Conservation (phyloP, 257 asterid species). For the Lavandula angustifolia region DNA sequence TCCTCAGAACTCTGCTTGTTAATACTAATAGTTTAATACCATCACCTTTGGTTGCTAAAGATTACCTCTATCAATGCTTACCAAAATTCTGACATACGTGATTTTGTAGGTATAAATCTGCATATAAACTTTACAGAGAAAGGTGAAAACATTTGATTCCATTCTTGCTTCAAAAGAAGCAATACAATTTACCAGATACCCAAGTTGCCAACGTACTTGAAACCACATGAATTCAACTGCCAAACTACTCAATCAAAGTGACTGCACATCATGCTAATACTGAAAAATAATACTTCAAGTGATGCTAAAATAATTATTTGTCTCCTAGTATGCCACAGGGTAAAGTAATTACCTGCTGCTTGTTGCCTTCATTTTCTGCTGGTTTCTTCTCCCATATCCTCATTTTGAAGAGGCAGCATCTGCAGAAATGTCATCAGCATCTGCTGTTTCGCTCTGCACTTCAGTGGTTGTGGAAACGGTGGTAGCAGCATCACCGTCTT, state of each 20-base stretch:
- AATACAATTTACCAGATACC: no score
- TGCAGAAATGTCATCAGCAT: constrained; percentile 30
- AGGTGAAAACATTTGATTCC: neutral
- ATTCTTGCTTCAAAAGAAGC: no score
- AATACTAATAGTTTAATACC: no score
- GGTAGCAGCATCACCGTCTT: constrained; percentile 32
- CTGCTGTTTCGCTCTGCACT: constrained; percentile 29
- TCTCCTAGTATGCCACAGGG: constrained; percentile 15
- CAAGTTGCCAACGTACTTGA: no score
- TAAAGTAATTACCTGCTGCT: constrained; percentile 45
- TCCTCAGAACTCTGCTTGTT: no score
- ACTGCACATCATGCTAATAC: constrained; percentile 21
- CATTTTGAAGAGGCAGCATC: constrained; percentile 26
- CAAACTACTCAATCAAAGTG: constrained; percentile 16
- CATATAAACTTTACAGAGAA: no score
- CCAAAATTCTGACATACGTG: no score
- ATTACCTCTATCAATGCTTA: no score
- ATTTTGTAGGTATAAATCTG: no score
- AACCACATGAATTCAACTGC: neutral
- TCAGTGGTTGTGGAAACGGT: constrained; percentile 25
- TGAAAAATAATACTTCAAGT: no score
- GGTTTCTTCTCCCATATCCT: constrained; percentile 32
- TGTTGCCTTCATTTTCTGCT: constrained; percentile 38
- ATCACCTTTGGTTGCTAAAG: constrained; percentile 11
- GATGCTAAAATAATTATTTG: constrained; percentile 15